Evolutionary conservation across 192 early-diverging fungal species (phyloP), one percentile per base, ranked within the genome.

Genomic region (Entrophospora sp.): DNA sequence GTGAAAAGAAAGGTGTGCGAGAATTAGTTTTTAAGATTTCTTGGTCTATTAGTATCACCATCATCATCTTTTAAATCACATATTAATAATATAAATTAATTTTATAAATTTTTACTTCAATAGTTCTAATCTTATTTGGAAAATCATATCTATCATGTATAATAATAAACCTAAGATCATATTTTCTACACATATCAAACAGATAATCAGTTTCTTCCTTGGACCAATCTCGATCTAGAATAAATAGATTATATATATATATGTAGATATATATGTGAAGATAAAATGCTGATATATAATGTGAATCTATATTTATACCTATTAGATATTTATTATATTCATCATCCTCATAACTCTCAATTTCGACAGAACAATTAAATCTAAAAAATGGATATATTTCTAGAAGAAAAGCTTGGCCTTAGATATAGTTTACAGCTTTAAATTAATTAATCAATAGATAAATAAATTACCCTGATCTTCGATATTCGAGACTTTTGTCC

Each of bases 151-250:
- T 77, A 72, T 97, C 95, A 42, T 75, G 73, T 42, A 97, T 86
- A 4, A 97, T 84, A 24, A 87, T 69, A 77, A 89, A 97, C 14
- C 90, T 78, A 61, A 93, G 72, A 69, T 95, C 90, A 66, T 84
- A 93, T 61, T 74, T 66, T 42, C 75, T 67, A 49, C 88, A 92
- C 20, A 95, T 67, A 10, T 77, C 73, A 46, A 90, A 81, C 31
- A 97, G 73, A 32, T 94, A 87, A 73, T 87, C 87, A 0, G 95
- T 97, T 53, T 97, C 95, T 31, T 80, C 85, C 25, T 82, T 79
- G 5, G 87, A 83, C 95, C 95, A 97, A 24, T 80, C 81, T 6
- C 84, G 68, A 45, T 86, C 87, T 73, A 78, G 38, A 46, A 4
- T 9, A 10, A 14, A 57, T 10, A 24, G 14, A n/a, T 61, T 61